Evolutionary conservation across 2,329 filamentous ascomycete genomes (phyloP).

Genomic region (Phaeoacremonium minimum): DNA sequence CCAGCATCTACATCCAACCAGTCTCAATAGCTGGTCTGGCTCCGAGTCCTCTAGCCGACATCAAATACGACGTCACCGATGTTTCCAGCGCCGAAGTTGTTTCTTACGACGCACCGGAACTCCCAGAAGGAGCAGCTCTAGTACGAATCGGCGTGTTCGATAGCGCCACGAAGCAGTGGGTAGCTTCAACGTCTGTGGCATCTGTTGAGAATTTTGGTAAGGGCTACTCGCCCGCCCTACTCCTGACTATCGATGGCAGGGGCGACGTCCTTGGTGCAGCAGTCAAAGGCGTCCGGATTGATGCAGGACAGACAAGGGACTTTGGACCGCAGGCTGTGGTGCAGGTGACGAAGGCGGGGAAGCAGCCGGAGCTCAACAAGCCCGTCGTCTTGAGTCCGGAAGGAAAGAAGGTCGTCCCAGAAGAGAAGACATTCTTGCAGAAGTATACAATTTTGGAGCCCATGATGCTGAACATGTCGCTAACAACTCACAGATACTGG

Average conservation of each 20-base stretch:
- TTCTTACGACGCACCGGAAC: constrained; percentile 53
- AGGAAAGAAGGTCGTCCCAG: constrained; percentile 50
- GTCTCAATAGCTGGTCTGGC: constrained; percentile 27
- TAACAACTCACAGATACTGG: constrained; percentile 55
- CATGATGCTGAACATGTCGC: constrained; percentile 13
- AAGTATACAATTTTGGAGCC: constrained; percentile 39
- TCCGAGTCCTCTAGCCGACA: constrained; percentile 47
- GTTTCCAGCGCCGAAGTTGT: constrained; percentile 39
- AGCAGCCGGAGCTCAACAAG: constrained; percentile 57
- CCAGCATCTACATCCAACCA: constrained; percentile 51
- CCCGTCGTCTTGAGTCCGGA: constrained; percentile 58
- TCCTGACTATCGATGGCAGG: constrained; percentile 43
- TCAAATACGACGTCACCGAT: constrained; percentile 48
- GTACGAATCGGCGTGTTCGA: constrained; percentile 58
- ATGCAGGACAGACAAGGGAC: constrained; percentile 61
- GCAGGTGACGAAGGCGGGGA: constrained; percentile 40
- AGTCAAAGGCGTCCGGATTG: constrained; percentile 52
- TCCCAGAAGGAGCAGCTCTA: constrained; percentile 38
- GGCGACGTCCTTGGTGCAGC: constrained; percentile 45
- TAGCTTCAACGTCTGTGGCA: constrained; percentile 50
- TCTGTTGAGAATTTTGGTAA: constrained; percentile 55
- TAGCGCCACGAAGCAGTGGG: constrained; percentile 38
- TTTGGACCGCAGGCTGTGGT: constrained; percentile 59
- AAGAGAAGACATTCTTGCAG: constrained; percentile 62
- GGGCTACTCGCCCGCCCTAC: constrained; percentile 54